A percentile compares a stretch with the other conserved stretches of the same genome.
Evolutionary conservation across 345 rosid genomes (phyloP).

Genomic region (Conringia planisiliqua): DNA sequence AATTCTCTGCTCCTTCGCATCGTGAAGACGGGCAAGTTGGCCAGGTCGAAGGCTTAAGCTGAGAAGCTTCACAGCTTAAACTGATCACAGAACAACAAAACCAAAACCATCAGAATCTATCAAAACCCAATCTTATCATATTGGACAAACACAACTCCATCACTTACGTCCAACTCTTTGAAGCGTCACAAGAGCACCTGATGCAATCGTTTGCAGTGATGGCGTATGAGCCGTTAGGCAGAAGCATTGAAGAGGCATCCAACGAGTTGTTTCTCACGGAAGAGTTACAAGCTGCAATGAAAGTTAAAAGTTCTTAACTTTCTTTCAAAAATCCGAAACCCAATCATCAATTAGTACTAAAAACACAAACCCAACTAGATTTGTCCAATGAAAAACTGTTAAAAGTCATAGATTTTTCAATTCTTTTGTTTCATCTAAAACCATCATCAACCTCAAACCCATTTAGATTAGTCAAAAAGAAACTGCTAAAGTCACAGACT

Average conservation of each 20-base stretch:
- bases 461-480: background rate
- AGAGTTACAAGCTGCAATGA: constrained; percentile 64
- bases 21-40: constrained; percentile 49
- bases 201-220: constrained; percentile 67
- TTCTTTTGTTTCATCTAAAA: background rate
- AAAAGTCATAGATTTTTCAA: background rate
- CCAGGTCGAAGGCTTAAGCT: constrained; percentile 33
- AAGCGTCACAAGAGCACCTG: constrained; percentile 54
- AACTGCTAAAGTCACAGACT: background rate
- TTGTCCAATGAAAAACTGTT: background rate
- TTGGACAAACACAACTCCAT: background rate
- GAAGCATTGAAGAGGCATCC: constrained; percentile 45
- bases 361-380: background rate
- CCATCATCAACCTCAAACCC: background rate
- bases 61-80: constrained; percentile 59
- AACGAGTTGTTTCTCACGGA: constrained; percentile 42
- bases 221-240: constrained; percentile 47
- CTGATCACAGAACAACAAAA: constrained; percentile 39
- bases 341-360: background rate
- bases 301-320: constrained; percentile 1
- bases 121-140: background rate
- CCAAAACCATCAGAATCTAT: constrained; percentile 7
- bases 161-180: constrained; percentile 68
- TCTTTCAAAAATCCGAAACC: background rate
- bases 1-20: constrained; percentile 41